These are phyloP conservation scores for Venturia effusa DNA, from an alignment of 2,329 filamentous ascomycete species.

Conservation along the genomic window DNA sequence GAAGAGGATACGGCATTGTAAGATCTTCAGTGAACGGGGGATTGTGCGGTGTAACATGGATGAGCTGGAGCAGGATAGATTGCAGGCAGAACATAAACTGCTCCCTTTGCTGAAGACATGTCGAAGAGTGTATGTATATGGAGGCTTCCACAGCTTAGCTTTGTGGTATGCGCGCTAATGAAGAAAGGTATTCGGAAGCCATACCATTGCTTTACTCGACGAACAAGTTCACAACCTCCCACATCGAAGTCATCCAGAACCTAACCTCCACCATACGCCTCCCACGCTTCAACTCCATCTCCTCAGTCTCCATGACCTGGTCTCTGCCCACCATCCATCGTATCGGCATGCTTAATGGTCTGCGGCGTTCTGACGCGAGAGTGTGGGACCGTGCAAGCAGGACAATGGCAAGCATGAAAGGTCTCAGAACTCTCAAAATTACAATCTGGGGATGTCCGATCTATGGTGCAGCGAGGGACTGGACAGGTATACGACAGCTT, in stretches of 20 bases:
- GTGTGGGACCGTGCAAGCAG: constrained; percentile 5
- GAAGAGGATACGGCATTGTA: constrained; percentile 6
- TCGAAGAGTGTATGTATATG: constrained; percentile 7
- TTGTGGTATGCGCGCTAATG: not conserved
- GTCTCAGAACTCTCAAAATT: not conserved
- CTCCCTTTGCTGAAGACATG: constrained; percentile 8
- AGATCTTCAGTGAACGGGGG: constrained; percentile 1
- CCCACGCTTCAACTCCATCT: constrained; percentile 8
- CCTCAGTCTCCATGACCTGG: not conserved
- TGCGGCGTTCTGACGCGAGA: not conserved
- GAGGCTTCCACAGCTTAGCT: not conserved
- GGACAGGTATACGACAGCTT: not conserved
- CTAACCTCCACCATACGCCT: constrained; percentile 8
- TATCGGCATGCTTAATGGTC: constrained; percentile 1
- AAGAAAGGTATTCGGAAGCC: constrained; percentile 8
- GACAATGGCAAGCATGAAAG: constrained; percentile 6
- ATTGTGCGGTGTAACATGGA: not conserved
- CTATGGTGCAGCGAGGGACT: not conserved
- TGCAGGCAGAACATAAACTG: not conserved
- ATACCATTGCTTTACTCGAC: constrained; percentile 6
- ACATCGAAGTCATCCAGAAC: not conserved
- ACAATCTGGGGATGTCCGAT: not conserved
- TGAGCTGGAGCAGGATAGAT: not conserved
- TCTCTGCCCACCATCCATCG: not conserved
- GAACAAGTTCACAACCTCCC: constrained; percentile 4